Base-by-base conservation (phyloP, 257 asterid species). In the Schizonepeta tenuifolia region DNA sequence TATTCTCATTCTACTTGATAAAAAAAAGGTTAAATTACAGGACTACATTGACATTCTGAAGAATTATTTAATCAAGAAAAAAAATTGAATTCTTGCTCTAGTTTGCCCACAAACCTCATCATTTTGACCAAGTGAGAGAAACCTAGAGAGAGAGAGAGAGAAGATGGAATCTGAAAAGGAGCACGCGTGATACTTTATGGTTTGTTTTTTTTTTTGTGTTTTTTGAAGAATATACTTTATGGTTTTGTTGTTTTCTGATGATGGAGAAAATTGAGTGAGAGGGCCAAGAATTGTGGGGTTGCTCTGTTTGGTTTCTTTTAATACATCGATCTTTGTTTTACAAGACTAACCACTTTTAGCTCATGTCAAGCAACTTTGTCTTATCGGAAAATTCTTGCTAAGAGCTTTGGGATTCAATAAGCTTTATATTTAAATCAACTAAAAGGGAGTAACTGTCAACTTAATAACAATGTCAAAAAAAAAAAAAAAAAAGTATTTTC, bases 111-210 rank as follows among this genome's bases (percentile, higher is more conserved):
- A 57, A 33, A 38, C 50, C 55, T 51, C 60, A 49, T 76, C 71
- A 61, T 61, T 10, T 76, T 69, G 76, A 69, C 62, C 67, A 62
- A 47, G 63, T 7, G 20, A 49, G 65, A 9, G 60, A 15, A 64
- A 49, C 53, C 38, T 10, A 65, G 22, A 24, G 26, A 24, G 26
- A 35, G 67, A 12, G 50, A 50, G 56, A 47, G 6, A 17, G 63
- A 74, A 44, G 53, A 65, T 71, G 91, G 93, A 84, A 86, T 86
- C 84, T 79, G 89, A 75, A 82, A 86, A 83, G 82, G 41, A 31
- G 90, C 96, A 89, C 92, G 98, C 98, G 94, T 89, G 90, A 69
- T 69, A 76, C 96, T 85, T 90, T 89, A 71, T 72, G 64, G 76
- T 84, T 86, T 86, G 93, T 88, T 88, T 86, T 76, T 81, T 85